phyloP scores from a whole-genome alignment of 441 rosid species.

The Erysimum cheiri region DNA sequence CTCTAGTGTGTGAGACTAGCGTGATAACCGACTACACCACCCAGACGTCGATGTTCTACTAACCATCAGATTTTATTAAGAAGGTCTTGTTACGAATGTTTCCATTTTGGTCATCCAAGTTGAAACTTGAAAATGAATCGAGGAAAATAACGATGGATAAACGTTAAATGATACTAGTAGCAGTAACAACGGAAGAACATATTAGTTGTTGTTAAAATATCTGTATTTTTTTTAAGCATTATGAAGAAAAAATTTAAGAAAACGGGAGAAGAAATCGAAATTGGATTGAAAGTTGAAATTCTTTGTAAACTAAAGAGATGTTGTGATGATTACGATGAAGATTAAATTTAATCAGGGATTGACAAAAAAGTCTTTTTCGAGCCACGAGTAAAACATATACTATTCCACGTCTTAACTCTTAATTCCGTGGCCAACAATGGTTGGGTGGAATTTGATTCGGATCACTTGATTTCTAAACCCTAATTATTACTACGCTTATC shows the following conservation, averaged over 20 bases:
- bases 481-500: slow-evolving; percentile 1
- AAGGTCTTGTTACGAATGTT: too few species aligned
- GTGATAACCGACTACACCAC: slow-evolving; percentile 99
- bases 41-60: slow-evolving; percentile 52
- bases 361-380: slow-evolving; percentile 29
- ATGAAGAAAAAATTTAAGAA: neutral
- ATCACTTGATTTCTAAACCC: neutral
- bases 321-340: slow-evolving; percentile 16
- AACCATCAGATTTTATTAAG: too few species aligned
- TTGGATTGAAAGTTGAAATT: slow-evolving; percentile 12
- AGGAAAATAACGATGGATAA: neutral
- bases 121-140: too few species aligned
- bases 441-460: slow-evolving; percentile 16
- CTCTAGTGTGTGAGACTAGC: slow-evolving; percentile 99
- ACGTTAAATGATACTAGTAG: neutral
- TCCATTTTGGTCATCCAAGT: too few species aligned
- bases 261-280: slow-evolving; percentile 31
- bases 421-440: slow-evolving; percentile 26
- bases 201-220: neutral
- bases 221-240: neutral
- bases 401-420: neutral
- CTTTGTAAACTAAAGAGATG: neutral
- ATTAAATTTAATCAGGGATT: neutral
- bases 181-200: neutral
- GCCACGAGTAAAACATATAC: slow-evolving; percentile 29